A percentile compares a stretch with the other conserved stretches of the same genome.
Conservation (phyloP, 2,329 filamentous ascomycete genomes). For the Kalmusia sp. region DNA sequence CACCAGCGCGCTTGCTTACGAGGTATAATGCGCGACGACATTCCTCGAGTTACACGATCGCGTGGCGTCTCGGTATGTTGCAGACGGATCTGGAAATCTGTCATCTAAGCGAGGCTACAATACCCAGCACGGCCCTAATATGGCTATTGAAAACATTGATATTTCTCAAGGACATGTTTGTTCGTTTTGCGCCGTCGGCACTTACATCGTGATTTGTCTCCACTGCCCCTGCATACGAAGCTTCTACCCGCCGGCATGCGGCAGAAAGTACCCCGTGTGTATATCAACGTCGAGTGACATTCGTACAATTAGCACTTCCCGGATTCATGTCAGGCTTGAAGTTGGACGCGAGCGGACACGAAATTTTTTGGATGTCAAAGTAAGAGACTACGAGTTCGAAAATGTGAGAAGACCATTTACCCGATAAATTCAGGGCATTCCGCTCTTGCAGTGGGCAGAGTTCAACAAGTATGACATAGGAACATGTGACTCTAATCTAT, state of each 20-base stretch:
- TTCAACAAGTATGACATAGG: too few species aligned
- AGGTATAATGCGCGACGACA: slow-evolving; percentile 12
- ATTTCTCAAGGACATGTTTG: neutral
- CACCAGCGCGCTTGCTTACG: slow-evolving; percentile 13
- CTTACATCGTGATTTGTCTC: neutral
- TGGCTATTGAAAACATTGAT: slow-evolving; percentile 4
- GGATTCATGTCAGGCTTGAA: neutral
- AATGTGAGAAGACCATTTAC: too few species aligned
- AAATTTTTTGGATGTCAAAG: too few species aligned
- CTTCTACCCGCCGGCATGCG: neutral
- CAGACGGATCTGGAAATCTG: slow-evolving; percentile 7
- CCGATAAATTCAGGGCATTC: too few species aligned
- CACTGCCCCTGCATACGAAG: neutral
- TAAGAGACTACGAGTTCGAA: too few species aligned
- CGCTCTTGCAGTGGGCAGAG: too few species aligned
- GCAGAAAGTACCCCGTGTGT: neutral
- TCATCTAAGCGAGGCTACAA: slow-evolving; percentile 1
- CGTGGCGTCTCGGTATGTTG: slow-evolving; percentile 18
- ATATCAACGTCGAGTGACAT: slow-evolving; percentile 1
- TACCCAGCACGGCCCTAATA: neutral
- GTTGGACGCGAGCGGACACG: neutral
- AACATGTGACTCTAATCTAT: too few species aligned
- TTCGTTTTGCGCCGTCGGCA: neutral
- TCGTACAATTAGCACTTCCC: neutral
- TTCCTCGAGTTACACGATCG: slow-evolving; percentile 21